Evolutionary conservation across 768 basidiomycete genomes (phyloP), one percentile per base, ranked within the genome.

Genomic region (Boletus fagicola): DNA sequence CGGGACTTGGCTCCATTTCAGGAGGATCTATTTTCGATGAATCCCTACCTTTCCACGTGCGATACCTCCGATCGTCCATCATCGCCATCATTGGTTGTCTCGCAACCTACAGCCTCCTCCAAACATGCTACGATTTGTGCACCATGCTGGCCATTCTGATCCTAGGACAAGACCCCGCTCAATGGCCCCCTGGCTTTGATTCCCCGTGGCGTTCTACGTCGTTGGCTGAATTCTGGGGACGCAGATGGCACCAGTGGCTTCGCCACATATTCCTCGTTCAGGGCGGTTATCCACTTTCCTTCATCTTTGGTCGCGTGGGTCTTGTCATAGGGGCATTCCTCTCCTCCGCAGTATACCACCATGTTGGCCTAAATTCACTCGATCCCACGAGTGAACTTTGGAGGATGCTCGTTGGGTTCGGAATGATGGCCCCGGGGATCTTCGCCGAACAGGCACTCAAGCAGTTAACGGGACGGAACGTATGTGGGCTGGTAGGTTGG

Each of bases 311-410:
- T 2, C 75, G 79, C 8, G 52, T 63, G 0, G 84, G 81, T 3
- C 71, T 72, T 4, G 70, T 87, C 4, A 48, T 86, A 0, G 85
- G 84, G 6, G 75, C 77, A 3, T 88, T 87, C 64, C 59, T 81
- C 15, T 65, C 79, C 6, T 88, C 86, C 0, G 85, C 75, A 6
- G 39, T 84, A 3, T 62, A 85, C 8, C 88, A 90, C 58, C 72
- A 81, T 55, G 33, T 78, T 22, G 33, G 31, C 9, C 44, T 81
- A 39, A 81, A 78, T 78, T 77, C 79, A 2, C 76, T 85, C 76
- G 79, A 80, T 1, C 66, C 70, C 7, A 78, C 79, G 18, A 71
- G 75, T 0, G 83, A 83, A 33, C 72, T 78, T 12, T 53, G 54
- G 60, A 55, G 60, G 15, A 72, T 82, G 20, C 65, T 72, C 0